Evolutionary conservation across 1,139 yeast genomes (phyloP).

Genomic region (Taphrina communis): DNA sequence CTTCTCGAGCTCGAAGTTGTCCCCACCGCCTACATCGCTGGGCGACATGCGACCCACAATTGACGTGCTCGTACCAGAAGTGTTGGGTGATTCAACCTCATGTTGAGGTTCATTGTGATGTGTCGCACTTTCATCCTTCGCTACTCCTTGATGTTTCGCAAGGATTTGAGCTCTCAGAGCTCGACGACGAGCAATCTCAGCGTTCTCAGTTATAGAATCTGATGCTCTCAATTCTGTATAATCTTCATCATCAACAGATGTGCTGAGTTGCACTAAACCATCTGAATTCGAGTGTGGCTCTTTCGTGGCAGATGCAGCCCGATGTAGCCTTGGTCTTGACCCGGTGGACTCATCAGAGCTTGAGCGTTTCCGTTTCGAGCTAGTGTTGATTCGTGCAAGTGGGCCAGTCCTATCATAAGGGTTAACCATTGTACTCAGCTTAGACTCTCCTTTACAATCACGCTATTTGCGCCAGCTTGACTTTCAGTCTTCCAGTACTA

Average conservation of each 20-base stretch:
- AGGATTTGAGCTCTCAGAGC: constrained; percentile 30
- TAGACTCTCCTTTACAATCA: constrained; percentile 29
- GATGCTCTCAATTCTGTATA: no score
- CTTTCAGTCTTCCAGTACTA: no score
- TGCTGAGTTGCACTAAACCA: no score
- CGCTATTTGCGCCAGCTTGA: not conserved
- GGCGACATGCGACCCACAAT: not conserved
- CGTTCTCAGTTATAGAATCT: no score
- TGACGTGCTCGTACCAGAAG: not conserved
- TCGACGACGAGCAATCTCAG: constrained; percentile 37
- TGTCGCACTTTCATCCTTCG: not conserved
- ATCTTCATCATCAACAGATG: no score
- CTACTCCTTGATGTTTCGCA: not conserved
- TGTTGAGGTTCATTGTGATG: not conserved
- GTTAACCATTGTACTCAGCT: constrained; percentile 11
- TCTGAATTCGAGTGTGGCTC: no score
- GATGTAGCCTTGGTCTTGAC: not conserved
- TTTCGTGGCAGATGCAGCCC: no score
- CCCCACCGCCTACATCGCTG: not conserved
- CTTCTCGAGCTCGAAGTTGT: not conserved
- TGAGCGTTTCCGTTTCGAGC: not conserved
- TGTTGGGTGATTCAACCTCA: not conserved
- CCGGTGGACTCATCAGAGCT: not conserved
- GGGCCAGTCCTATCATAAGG: constrained; percentile 7
- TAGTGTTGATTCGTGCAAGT: not conserved